Conservation (phyloP, 2,329 filamentous ascomycete genomes). For the Curvularia verruculosa region DNA sequence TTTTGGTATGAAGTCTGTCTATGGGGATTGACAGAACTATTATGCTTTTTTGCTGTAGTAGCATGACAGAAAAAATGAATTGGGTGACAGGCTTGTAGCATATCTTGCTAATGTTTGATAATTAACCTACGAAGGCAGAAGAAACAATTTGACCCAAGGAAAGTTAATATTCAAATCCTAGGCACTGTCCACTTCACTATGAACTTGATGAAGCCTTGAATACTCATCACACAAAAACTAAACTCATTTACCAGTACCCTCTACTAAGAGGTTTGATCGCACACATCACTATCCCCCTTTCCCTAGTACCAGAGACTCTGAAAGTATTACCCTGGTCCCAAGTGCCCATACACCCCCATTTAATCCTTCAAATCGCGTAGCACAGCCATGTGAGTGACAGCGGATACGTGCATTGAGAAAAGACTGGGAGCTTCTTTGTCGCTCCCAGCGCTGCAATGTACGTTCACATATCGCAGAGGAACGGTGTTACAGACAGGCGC, state of each 20-base stretch:
- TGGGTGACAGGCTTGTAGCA: too few relatives aligned
- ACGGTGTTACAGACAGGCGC: slow-evolving; percentile 14
- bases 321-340: background rate
- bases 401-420: slow-evolving; percentile 7
- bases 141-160: background rate
- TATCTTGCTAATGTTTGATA: too few relatives aligned
- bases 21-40: too few relatives aligned
- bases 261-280: slow-evolving; percentile 6
- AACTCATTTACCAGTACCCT: background rate
- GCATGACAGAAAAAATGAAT: too few relatives aligned
- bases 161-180: background rate
- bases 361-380: background rate
- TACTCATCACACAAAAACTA: slow-evolving; percentile 1
- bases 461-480: background rate
- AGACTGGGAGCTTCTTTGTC: background rate
- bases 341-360: background rate
- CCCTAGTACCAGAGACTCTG: background rate
- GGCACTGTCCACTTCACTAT: background rate
- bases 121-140: background rate
- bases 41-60: too few relatives aligned
- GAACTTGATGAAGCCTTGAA: background rate
- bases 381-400: slow-evolving; percentile 13
- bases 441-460: background rate
- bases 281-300: background rate
- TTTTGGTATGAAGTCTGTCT: too few relatives aligned